Conservation (phyloP, 495 filamentous ascomycete genomes). For the Neohortaea acidophila region DNA sequence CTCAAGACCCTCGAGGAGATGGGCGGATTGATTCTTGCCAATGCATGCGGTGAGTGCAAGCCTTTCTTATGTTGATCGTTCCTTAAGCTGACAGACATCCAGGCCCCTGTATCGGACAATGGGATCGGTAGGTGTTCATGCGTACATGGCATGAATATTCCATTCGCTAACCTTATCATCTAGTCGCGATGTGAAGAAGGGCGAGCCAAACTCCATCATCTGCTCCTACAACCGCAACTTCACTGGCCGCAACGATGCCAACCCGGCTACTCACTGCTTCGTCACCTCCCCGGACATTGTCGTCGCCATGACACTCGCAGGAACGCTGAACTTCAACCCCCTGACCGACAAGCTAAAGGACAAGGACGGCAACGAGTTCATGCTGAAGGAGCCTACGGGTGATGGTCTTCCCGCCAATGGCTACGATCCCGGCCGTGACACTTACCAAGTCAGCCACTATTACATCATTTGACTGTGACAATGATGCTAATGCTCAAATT, state of each 20-base stretch:
- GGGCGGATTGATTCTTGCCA: slow-evolving; percentile 88
- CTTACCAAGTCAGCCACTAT: no score
- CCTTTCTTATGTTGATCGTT: slow-evolving; percentile 19
- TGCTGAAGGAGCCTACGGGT: slow-evolving; percentile 63
- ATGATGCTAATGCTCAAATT: no score
- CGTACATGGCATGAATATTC: no score
- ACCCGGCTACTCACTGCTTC: slow-evolving; percentile 96
- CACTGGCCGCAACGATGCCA: slow-evolving; percentile 97
- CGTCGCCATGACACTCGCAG: slow-evolving; percentile 80
- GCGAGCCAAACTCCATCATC: slow-evolving; percentile 88
- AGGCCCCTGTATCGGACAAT: slow-evolving; percentile 46
- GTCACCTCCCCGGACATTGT: slow-evolving; percentile 97
- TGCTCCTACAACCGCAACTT: slow-evolving; percentile 99
- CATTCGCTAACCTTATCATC: no score
- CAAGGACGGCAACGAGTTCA: slow-evolving; percentile 94
- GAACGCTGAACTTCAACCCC: slow-evolving; percentile 91
- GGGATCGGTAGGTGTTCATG: no score
- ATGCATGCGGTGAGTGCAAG: slow-evolving; percentile 77
- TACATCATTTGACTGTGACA: no score
- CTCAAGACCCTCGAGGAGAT: slow-evolving; percentile 94
- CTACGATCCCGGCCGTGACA: slow-evolving; percentile 87
- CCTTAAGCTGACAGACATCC: not conserved
- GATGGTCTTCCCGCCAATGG: slow-evolving; percentile 65
- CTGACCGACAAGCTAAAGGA: slow-evolving; percentile 86
- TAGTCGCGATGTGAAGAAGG: slow-evolving; percentile 76